Conservation (phyloP, 768 basidiomycete genomes). For the Lactarius psammicola region DNA sequence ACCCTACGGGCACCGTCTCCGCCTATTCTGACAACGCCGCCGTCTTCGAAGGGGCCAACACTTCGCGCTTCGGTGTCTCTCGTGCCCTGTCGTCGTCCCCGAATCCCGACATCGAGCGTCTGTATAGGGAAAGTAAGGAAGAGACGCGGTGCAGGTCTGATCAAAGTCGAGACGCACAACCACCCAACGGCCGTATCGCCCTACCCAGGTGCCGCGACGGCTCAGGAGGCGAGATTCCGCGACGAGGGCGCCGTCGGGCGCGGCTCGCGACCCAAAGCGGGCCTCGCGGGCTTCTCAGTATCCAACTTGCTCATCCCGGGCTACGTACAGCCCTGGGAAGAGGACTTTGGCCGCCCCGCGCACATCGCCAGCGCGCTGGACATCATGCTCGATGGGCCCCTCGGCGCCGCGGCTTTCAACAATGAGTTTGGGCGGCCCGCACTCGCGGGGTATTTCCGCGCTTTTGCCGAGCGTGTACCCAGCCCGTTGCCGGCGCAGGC, state of each 20-base stretch:
- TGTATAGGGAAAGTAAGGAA: constrained; percentile 61
- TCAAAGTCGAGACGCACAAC: constrained; percentile 99
- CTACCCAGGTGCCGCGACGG: constrained; percentile 99
- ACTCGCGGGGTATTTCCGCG: constrained; percentile 91
- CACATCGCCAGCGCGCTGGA: constrained; percentile 93
- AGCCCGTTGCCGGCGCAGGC: constrained; percentile 39
- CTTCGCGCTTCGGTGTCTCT: constrained; percentile 70
- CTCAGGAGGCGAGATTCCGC: constrained; percentile 95
- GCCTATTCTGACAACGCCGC: constrained; percentile 99
- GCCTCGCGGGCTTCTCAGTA: constrained; percentile 87
- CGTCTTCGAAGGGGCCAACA: constrained; percentile 75
- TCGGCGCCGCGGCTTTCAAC: constrained; percentile 95
- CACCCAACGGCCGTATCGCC: constrained; percentile 99
- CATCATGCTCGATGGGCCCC: constrained; percentile 96
- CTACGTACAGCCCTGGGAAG: constrained; percentile 93
- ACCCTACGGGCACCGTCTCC: constrained; percentile 78
- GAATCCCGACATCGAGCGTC: constrained; percentile 26
- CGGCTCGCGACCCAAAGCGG: constrained; percentile 96
- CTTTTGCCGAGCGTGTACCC: constrained; percentile 79
- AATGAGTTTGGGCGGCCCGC: constrained; percentile 97
- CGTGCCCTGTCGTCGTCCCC: constrained; percentile 29
- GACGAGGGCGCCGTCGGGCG: constrained; percentile 96
- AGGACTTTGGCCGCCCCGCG: constrained; percentile 82
- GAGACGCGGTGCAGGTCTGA: constrained; percentile 86
- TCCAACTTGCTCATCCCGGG: constrained; percentile 93